Evolutionary conservation across 331 rosid species (phyloP).

Genomic region (Erythrophleum ivorense): DNA sequence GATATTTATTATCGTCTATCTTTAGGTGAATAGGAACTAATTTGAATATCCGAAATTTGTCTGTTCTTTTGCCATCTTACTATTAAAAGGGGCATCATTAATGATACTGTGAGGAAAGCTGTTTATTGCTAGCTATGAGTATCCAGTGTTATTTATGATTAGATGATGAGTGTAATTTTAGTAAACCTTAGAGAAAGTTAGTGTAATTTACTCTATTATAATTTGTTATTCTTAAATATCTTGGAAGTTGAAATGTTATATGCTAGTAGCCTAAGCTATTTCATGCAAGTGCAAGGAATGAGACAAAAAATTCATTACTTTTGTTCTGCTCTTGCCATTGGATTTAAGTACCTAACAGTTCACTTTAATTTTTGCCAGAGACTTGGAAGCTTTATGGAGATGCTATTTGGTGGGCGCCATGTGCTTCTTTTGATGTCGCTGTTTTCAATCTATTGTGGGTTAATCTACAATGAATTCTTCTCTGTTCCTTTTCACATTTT

Average conservation of each 20-base stretch:
- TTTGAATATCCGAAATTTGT: slow-evolving; percentile 17
- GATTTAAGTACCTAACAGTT: slow-evolving; percentile 30
- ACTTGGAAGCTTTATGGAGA: slow-evolving; percentile 99
- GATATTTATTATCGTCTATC: slow-evolving; percentile 34
- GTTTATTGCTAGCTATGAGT: slow-evolving; percentile 25
- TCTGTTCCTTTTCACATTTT: slow-evolving; percentile 96
- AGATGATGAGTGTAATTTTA: slow-evolving; percentile 1
- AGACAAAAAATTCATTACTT: slow-evolving; percentile 20
- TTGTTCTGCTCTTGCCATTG: slow-evolving; percentile 31
- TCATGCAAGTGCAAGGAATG: slow-evolving; percentile 10
- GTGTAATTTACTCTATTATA: not conserved
- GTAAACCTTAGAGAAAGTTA: not conserved
- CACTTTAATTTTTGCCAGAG: slow-evolving; percentile 59
- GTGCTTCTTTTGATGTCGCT: slow-evolving; percentile 93
- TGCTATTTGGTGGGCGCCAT: slow-evolving; percentile 98
- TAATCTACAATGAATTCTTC: slow-evolving; percentile 98
- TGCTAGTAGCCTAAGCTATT: slow-evolving; percentile 23
- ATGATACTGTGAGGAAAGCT: slow-evolving; percentile 29
- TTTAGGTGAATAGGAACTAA: slow-evolving; percentile 31
- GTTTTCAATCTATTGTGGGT: slow-evolving; percentile 96
- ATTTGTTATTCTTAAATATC: no score
- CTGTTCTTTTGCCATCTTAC: slow-evolving; percentile 37
- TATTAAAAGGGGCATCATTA: slow-evolving; percentile 18
- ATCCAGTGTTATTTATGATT: slow-evolving; percentile 33
- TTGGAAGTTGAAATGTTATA: slow-evolving; percentile 36